Evolutionary conservation across 2,329 filamentous ascomycete genomes (phyloP).

Genomic region (Ambrosiella cleistominuta): DNA sequence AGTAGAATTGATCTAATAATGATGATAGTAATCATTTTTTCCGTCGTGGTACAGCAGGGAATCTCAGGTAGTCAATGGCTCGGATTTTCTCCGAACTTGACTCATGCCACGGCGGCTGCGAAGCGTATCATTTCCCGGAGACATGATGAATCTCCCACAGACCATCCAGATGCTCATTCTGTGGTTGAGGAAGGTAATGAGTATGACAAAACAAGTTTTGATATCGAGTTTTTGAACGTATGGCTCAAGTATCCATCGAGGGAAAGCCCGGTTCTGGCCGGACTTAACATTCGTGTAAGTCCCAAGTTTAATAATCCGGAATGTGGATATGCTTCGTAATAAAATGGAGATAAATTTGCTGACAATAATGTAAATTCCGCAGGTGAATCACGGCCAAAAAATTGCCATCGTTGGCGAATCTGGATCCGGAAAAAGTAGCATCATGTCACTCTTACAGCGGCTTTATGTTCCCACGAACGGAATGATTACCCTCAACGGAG

Average conservation of each 20-base stretch:
- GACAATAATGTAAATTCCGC: neutral
- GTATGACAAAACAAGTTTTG: neutral
- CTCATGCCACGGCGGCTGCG: conserved; percentile 39
- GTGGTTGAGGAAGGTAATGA: neutral
- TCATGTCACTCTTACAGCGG: conserved; percentile 18
- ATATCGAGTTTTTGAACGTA: conserved; percentile 13
- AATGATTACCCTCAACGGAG: conserved; percentile 27
- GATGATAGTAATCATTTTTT: conserved; percentile 12
- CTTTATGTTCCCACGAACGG: conserved; percentile 20
- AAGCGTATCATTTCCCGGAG: conserved; percentile 30
- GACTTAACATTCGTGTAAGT: conserved; percentile 13
- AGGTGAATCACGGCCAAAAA: conserved; percentile 13
- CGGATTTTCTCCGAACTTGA: conserved; percentile 46
- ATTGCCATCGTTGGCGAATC: conserved; percentile 12
- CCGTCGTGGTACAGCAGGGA: conserved; percentile 12
- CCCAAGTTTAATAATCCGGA: neutral
- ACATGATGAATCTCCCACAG: neutral
- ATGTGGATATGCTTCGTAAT: neutral
- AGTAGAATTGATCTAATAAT: neutral
- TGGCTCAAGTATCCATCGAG: conserved; percentile 13
- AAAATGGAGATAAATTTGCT: neutral
- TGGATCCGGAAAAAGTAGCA: conserved; percentile 18
- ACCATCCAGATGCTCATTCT: neutral
- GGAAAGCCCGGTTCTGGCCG: conserved; percentile 10
- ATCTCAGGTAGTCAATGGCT: conserved; percentile 38